A percentile compares a stretch with the other conserved stretches of the same genome.
Evolutionary conservation across 2,329 filamentous ascomycete genomes (phyloP).

Genomic region (Scedosporium boydii): DNA sequence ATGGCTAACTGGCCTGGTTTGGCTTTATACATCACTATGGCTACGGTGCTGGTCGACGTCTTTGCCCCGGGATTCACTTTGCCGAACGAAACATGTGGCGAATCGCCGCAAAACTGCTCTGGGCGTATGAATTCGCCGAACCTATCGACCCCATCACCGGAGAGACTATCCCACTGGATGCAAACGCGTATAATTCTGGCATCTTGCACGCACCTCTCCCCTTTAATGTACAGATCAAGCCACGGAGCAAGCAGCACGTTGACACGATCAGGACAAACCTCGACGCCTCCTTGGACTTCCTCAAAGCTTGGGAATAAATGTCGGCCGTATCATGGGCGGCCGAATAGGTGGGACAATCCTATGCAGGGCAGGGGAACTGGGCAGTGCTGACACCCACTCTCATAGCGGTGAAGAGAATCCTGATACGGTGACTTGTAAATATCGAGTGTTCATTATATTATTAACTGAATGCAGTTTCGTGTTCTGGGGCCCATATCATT

Average conservation of each 20-base stretch:
- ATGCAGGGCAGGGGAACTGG: no score
- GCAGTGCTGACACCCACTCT: no score
- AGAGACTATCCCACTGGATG: background rate
- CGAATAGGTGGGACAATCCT: no score
- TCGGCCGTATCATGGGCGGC: background rate
- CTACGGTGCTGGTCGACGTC: conserved; percentile 24
- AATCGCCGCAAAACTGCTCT: conserved; percentile 28
- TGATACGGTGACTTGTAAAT: no score
- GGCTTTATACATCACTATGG: conserved; percentile 14
- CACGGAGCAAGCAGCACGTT: background rate
- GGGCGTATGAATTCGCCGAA: conserved; percentile 12
- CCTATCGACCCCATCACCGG: background rate
- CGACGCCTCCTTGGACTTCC: background rate
- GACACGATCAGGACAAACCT: background rate
- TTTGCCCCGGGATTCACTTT: conserved; percentile 32
- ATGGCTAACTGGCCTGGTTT: no score
- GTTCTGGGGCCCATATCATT: background rate
- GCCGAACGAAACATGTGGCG: conserved; percentile 32
- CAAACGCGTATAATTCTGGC: background rate
- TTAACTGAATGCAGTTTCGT: no score
- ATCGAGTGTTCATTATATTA: no score
- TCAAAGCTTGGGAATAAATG: background rate
- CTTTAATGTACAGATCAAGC: background rate
- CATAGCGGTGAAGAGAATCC: no score
- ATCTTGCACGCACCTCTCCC: background rate